phyloP scores from a whole-genome alignment of 1,284 basidiomycete species.

The Testicularia cyperi region DNA sequence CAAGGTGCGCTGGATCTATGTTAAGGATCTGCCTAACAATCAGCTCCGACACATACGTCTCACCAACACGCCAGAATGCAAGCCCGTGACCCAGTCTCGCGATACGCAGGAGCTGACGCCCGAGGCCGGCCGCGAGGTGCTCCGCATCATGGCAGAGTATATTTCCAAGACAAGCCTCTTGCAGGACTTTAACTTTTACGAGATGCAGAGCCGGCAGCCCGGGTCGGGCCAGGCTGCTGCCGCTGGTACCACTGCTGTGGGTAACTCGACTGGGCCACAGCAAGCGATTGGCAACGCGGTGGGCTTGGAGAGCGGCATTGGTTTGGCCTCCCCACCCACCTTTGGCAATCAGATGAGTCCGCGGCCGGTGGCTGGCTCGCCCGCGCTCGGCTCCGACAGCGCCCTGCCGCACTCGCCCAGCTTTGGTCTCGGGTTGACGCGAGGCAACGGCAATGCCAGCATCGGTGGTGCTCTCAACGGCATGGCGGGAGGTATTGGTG shows the following conservation, averaged over 20 bases:
- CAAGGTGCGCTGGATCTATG: slow-evolving; percentile 57
- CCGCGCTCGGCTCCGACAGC: slow-evolving; percentile 9
- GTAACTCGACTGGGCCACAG: no score
- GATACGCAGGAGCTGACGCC: slow-evolving; percentile 57
- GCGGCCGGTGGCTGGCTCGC: no score
- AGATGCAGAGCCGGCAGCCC: slow-evolving; percentile 36
- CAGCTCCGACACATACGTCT: slow-evolving; percentile 53
- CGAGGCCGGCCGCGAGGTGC: slow-evolving; percentile 42
- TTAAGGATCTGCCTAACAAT: slow-evolving; percentile 56
- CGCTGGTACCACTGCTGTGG: neutral
- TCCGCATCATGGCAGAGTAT: slow-evolving; percentile 50
- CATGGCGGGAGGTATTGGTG: no score
- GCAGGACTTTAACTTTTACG: slow-evolving; percentile 47
- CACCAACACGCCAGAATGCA: slow-evolving; percentile 50
- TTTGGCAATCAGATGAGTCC: no score
- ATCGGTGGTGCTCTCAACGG: no score
- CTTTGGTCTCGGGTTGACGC: neutral
- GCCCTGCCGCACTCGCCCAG: slow-evolving; percentile 5
- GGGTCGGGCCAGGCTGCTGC: no score
- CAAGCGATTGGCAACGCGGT: no score
- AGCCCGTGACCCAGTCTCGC: slow-evolving; percentile 56
- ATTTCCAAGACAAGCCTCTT: slow-evolving; percentile 38
- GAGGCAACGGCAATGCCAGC: no score
- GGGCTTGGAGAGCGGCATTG: no score
- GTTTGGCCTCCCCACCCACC: no score